These are phyloP conservation scores for Schwanniomyces vanrijiae DNA, from an alignment of 805 yeast species.

Conservation along the genomic window DNA sequence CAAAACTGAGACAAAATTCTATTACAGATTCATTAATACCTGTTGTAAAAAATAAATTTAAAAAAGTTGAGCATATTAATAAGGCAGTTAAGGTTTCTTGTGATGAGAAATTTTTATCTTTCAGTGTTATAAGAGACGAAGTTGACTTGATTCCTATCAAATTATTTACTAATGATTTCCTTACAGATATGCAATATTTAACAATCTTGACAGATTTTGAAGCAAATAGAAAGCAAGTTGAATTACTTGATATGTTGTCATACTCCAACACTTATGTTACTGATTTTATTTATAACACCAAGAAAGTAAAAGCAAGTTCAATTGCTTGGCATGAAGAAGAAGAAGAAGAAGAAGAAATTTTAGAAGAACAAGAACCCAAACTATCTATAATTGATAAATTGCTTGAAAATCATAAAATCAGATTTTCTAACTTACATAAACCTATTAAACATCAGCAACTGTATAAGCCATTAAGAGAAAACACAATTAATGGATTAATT, in stretches of 20 bases:
- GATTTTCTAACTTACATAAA: conserved; percentile 9
- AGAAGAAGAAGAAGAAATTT: conserved; percentile 14
- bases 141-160: conserved; percentile 57
- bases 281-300: conserved; percentile 26
- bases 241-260: conserved; percentile 34
- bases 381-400: conserved; percentile 19
- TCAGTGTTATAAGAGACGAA: conserved; percentile 68
- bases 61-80: conserved; percentile 52
- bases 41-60: conserved; percentile 47
- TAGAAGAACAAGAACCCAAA: conserved; percentile 10
- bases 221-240: conserved; percentile 39
- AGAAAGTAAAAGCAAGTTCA: neutral
- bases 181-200: conserved; percentile 52
- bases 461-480: conserved; percentile 11
- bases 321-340: conserved; percentile 1
- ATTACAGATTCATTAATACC: conserved; percentile 30
- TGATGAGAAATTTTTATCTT: conserved; percentile 63
- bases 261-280: conserved; percentile 24
- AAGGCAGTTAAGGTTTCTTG: conserved; percentile 63
- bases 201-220: conserved; percentile 46
- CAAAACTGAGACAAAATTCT: conserved; percentile 30
- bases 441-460: conserved; percentile 12
- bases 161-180: conserved; percentile 45
- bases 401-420: conserved; percentile 11
- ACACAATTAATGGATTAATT: conserved; percentile 4